A percentile compares a stretch with the other conserved stretches of the same genome.
These are phyloP conservation scores for Adansonia grandidieri DNA, from an alignment of 441 rosid species.

Conservation along the genomic window DNA sequence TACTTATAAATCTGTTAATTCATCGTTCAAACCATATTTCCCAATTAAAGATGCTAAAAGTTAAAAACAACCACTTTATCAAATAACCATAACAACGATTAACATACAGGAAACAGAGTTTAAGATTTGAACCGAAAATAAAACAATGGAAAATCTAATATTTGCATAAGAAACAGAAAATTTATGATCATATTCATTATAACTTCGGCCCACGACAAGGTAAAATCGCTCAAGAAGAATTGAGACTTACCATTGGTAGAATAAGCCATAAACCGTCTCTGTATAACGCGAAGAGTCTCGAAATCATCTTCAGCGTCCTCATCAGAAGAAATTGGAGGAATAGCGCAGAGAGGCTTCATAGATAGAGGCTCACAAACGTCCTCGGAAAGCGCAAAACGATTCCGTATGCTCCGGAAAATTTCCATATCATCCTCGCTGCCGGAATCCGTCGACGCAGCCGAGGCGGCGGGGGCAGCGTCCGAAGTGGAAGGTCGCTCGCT, in stretches of 20 bases:
- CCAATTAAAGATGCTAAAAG: not conserved
- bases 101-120: not conserved
- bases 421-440: constrained; percentile 67
- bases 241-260: constrained; percentile 39
- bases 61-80: not conserved
- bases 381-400: constrained; percentile 42
- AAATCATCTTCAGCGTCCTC: constrained; percentile 69
- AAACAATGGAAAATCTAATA: not conserved
- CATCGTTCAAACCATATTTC: not conserved
- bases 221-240: not conserved
- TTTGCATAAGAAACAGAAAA: not conserved
- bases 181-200: not conserved
- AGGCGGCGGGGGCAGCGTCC: constrained; percentile 22
- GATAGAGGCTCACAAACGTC: constrained; percentile 42
- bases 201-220: not conserved
- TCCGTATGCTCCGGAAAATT: constrained; percentile 53
- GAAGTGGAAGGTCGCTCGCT: not conserved
- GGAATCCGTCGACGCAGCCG: constrained; percentile 37
- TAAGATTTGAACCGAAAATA: not conserved
- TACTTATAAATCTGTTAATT: not conserved
- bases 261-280: constrained; percentile 65
- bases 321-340: constrained; percentile 35
- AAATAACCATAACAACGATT: not conserved
- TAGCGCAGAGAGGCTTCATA: constrained; percentile 35
- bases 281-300: constrained; percentile 72